Evolutionary conservation across 1,284 basidiomycete genomes (phyloP).

Genomic region (Malassezia equina): DNA sequence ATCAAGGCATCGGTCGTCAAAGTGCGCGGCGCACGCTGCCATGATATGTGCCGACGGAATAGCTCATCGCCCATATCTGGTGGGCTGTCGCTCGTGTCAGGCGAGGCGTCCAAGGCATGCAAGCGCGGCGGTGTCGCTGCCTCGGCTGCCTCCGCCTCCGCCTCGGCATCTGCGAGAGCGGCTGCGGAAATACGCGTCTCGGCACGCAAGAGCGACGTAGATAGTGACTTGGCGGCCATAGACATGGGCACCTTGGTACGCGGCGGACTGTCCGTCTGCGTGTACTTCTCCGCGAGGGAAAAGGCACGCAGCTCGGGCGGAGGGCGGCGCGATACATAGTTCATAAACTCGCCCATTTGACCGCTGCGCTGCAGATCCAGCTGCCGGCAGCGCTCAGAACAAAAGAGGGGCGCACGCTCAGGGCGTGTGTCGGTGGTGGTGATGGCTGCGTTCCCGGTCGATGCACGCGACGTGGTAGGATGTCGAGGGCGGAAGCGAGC

Average conservation of each 20-base stretch:
- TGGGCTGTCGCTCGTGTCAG: not conserved
- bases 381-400: slow-evolving; percentile 9
- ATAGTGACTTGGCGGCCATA: not conserved
- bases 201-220: not conserved
- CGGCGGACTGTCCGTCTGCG: not conserved
- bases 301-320: not conserved
- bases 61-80: not conserved
- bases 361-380: slow-evolving; percentile 3
- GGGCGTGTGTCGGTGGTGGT: no score
- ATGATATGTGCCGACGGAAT: not conserved
- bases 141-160: not conserved
- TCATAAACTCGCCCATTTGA: slow-evolving; percentile 10
- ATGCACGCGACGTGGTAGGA: not conserved
- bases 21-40: not conserved
- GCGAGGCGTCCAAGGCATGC: not conserved
- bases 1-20: not conserved
- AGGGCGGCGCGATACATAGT: slow-evolving; percentile 3
- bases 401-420: slow-evolving; percentile 6
- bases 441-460: no score
- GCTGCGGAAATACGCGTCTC: not conserved
- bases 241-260: not conserved
- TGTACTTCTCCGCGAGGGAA: not conserved
- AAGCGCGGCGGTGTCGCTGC: not conserved
- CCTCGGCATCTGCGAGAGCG: not conserved
- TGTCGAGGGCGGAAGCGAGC: not conserved